Base-by-base conservation (phyloP, 1,284 basidiomycete genomes). In the Sphagnurus paluster region DNA sequence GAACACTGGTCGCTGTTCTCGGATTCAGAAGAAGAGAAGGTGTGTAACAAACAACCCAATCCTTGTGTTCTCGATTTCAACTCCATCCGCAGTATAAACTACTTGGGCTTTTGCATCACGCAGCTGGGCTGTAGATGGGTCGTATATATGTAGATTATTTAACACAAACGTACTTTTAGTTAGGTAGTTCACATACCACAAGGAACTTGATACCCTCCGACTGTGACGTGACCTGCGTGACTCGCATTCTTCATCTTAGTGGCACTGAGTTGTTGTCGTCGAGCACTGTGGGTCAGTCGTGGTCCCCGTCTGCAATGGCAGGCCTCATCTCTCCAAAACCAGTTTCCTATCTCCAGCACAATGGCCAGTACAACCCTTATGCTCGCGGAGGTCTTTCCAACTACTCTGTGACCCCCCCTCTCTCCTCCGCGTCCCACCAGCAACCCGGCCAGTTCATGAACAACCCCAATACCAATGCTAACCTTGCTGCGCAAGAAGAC, bases 11-110 rank as follows among this genome's bases (percentile, higher is more conserved):
- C 75, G 44, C 71, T 87, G 68, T 89, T 75, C 52, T 72, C 81
- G 1, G 87, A 89, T 60, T 74, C 74, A 25, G 78, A 79, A 56
- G 72, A 80, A 50, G 84, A 87, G 55, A 89, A 89, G 76, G 85
- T 80, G 49, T 8, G 61, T 53, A n/a, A n/a, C n/a, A 11, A 23
- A 28, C 23, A 39, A 2, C 8, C 14, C 8, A 9, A 5, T 4
- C 23, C 13, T 19, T 25, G 33, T 33, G 30, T 30, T 41, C 20
- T 25, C 16, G 9, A 23, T 11, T 29, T 51, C 16, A 44, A 25
- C 20, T 7, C 2, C 2, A 29, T 2, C 3, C 32, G 4, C 42
- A 75, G 71, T 70, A 69, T 53, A 69, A 69, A 55, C 52, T 75
- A 26, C 57, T 76, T 37, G 74, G 70, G 21, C 61, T 75, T 30